Evolutionary conservation across 495 filamentous ascomycete species (phyloP).

Genomic region (Trypethelium eluteriae): DNA sequence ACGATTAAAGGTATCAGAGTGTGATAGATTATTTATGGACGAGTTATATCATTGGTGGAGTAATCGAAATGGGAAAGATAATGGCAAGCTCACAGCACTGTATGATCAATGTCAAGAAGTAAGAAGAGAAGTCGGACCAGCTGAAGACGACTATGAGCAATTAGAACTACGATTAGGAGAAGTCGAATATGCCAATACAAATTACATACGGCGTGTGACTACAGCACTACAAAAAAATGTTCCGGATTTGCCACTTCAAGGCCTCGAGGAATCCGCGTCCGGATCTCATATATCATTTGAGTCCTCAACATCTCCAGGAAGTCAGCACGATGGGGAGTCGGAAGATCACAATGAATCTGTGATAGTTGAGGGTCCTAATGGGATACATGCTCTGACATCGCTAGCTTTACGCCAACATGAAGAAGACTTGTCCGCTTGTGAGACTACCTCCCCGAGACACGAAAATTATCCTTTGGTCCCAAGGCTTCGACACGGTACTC

Average conservation of each 20-base stretch:
- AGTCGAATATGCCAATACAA: not conserved
- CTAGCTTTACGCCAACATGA: not conserved
- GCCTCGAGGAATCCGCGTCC: not conserved
- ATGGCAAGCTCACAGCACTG: not conserved
- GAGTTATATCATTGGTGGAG: slow-evolving; percentile 4
- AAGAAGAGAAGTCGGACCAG: not conserved
- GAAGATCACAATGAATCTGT: not conserved
- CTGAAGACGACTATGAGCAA: not conserved
- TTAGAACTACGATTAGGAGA: slow-evolving; percentile 1
- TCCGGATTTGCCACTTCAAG: not conserved
- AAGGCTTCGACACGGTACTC: not conserved
- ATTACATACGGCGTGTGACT: not conserved
- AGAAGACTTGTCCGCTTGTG: slow-evolving; percentile 16
- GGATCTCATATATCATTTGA: slow-evolving; percentile 6
- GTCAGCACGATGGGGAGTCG: not conserved
- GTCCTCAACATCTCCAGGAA: not conserved
- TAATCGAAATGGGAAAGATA: not conserved
- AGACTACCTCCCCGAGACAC: not conserved
- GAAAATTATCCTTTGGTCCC: not conserved
- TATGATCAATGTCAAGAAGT: not conserved
- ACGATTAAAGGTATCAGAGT: not conserved
- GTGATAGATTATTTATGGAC: slow-evolving; percentile 1
- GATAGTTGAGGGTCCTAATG: not conserved
- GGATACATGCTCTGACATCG: not conserved
- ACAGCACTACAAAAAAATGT: not conserved